phyloP scores from a whole-genome alignment of 2,329 filamentous ascomycete species.

The Cercospora sp. region DNA sequence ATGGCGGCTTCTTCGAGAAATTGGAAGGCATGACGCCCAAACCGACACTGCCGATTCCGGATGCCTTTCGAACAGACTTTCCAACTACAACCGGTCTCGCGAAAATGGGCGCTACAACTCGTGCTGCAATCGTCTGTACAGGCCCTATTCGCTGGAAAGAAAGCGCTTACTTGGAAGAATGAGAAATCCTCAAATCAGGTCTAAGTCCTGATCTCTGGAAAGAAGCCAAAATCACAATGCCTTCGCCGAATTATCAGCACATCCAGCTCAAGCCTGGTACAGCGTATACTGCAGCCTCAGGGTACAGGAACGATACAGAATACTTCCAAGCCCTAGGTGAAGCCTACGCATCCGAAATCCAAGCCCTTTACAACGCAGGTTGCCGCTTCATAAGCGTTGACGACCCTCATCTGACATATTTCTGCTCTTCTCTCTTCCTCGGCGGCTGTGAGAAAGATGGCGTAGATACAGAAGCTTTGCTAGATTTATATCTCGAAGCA shows the following conservation, averaged over 20 bases:
- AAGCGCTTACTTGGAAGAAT: constrained; percentile 31
- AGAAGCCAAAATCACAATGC: constrained; percentile 33
- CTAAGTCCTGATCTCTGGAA: constrained; percentile 21
- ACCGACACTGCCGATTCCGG: constrained; percentile 20
- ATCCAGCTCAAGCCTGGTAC: constrained; percentile 34
- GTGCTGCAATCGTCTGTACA: constrained; percentile 29
- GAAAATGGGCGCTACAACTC: constrained; percentile 24
- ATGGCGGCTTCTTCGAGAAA: constrained; percentile 33
- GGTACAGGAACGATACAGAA: constrained; percentile 31
- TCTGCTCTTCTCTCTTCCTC: constrained; percentile 31
- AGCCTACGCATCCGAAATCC: constrained; percentile 29
- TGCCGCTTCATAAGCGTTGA: constrained; percentile 31
- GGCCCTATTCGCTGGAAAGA: constrained; percentile 26
- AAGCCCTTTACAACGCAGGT: constrained; percentile 29
- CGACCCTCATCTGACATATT: constrained; percentile 34
- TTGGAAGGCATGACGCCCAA: constrained; percentile 25
- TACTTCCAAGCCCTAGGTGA: constrained; percentile 34
- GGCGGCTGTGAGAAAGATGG: constrained; percentile 26
- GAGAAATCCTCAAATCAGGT: constrained; percentile 23
- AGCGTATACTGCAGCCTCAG: constrained; percentile 28
- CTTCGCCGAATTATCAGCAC: constrained; percentile 36
- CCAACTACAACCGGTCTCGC: constrained; percentile 27
- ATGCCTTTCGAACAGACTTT: constrained; percentile 30
- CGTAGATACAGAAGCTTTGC: constrained; percentile 25
- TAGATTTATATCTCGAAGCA: constrained; percentile 30